Conservation (phyloP, 257 asterid species). For the Apocynum venetum region DNA sequence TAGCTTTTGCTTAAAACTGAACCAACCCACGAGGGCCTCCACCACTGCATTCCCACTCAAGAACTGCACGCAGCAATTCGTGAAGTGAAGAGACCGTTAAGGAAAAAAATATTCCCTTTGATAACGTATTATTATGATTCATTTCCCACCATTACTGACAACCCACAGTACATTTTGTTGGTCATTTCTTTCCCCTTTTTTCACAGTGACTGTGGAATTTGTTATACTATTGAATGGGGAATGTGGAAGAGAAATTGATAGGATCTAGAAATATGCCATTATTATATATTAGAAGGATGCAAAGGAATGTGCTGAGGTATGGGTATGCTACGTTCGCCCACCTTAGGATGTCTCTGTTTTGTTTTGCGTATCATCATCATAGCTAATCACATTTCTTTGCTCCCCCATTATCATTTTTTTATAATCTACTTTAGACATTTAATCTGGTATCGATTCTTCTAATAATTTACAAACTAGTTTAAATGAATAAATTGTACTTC, state of each 20-base stretch:
- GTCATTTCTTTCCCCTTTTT: background rate
- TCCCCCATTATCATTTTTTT: background rate
- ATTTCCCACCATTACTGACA: background rate
- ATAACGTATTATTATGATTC: background rate
- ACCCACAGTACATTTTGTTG: constrained; percentile 3
- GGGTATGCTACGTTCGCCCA: background rate
- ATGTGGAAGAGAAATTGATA: background rate
- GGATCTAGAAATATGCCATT: background rate
- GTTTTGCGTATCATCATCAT: background rate
- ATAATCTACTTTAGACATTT: background rate
- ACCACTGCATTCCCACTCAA: constrained; percentile 19
- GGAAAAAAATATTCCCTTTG: constrained; percentile 23
- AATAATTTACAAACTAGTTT: no score
- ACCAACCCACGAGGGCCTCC: constrained; percentile 43
- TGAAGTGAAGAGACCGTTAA: constrained; percentile 37
- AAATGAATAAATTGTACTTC: no score
- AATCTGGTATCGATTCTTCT: no score
- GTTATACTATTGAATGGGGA: background rate
- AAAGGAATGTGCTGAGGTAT: constrained; percentile 1
- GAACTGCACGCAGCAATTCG: constrained; percentile 23
- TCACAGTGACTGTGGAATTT: background rate
- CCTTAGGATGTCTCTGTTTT: background rate
- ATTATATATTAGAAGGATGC: no score
- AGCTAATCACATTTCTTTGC: constrained; percentile 10
- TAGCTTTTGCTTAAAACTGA: constrained; percentile 47